A percentile compares a stretch with the other conserved stretches of the same genome.
Conservation (phyloP, 768 basidiomycete species). For the Polyporus arcularius region DNA sequence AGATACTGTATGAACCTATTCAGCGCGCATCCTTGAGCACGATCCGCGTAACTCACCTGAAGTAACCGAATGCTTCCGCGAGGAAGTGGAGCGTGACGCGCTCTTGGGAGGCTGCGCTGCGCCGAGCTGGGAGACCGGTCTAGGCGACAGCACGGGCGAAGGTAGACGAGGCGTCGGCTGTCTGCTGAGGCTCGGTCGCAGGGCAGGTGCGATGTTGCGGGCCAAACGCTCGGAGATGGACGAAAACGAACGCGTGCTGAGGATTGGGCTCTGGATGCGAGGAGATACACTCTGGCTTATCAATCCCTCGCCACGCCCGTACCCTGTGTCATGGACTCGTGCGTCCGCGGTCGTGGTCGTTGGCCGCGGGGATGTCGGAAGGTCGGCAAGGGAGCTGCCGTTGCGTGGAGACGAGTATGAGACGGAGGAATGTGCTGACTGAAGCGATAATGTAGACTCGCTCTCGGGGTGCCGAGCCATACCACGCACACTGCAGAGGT, state of each 20-base stretch:
- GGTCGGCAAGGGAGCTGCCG: neutral
- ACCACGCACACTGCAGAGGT: neutral
- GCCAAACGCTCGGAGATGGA: neutral
- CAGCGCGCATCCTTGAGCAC: neutral
- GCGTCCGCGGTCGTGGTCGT: neutral
- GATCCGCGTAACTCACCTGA: neutral
- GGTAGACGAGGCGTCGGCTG: conserved; percentile 8
- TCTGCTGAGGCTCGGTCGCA: conserved; percentile 2
- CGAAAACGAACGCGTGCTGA: neutral
- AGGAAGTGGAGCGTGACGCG: neutral
- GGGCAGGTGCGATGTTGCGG: neutral
- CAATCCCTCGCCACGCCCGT: neutral
- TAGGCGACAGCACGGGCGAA: neutral
- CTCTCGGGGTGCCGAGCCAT: conserved; percentile 5
- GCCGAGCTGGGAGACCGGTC: conserved; percentile 3
- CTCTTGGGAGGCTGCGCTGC: neutral
- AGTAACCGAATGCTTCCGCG: conserved; percentile 9
- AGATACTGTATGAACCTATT: neutral
- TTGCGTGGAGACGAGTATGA: neutral
- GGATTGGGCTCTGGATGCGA: neutral
- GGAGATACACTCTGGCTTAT: neutral
- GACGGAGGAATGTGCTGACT: conserved; percentile 1
- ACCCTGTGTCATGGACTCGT: neutral
- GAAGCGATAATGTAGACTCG: conserved; percentile 15
- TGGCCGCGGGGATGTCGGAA: neutral